phyloP scores from a whole-genome alignment of 768 basidiomycete genomes.

The Trametes meyenii region DNA sequence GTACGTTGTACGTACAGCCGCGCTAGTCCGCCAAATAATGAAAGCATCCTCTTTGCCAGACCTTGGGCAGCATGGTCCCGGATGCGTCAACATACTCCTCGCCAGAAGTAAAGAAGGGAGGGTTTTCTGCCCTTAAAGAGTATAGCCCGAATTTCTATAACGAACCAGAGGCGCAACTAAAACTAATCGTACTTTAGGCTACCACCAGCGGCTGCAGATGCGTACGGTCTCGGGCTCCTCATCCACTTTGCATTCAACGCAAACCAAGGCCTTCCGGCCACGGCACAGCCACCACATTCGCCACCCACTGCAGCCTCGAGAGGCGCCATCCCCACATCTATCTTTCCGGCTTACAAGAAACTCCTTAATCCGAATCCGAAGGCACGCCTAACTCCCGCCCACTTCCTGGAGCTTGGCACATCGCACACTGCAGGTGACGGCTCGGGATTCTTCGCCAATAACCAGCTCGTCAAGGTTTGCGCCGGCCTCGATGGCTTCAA shows the following conservation, averaged over 20 bases:
- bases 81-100: slow-evolving; percentile 63
- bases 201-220: slow-evolving; percentile 71
- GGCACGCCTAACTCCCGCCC: slow-evolving; percentile 71
- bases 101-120: slow-evolving; percentile 87
- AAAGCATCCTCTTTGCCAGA: slow-evolving; percentile 46
- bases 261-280: slow-evolving; percentile 66
- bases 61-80: slow-evolving; percentile 64
- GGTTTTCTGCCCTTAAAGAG: slow-evolving; percentile 87
- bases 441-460: slow-evolving; percentile 79
- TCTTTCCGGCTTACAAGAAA: slow-evolving; percentile 85
- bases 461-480: slow-evolving; percentile 84
- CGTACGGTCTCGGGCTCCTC: slow-evolving; percentile 87
- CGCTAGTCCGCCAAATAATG: slow-evolving; percentile 11
- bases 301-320: slow-evolving; percentile 76
- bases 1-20: slow-evolving; percentile 49
- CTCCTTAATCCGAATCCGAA: slow-evolving; percentile 90
- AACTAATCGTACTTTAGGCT: slow-evolving; percentile 32
- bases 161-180: not conserved
- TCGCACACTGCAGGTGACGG: slow-evolving; percentile 56
- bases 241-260: slow-evolving; percentile 90
- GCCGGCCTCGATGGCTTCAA: slow-evolving; percentile 84
- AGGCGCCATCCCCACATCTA: slow-evolving; percentile 69
- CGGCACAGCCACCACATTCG: slow-evolving; percentile 71
- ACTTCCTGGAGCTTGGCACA: slow-evolving; percentile 83
- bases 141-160: slow-evolving; percentile 34